Conservation (phyloP, 1,284 basidiomycete species). For the Fistulinella cinereoalba region DNA sequence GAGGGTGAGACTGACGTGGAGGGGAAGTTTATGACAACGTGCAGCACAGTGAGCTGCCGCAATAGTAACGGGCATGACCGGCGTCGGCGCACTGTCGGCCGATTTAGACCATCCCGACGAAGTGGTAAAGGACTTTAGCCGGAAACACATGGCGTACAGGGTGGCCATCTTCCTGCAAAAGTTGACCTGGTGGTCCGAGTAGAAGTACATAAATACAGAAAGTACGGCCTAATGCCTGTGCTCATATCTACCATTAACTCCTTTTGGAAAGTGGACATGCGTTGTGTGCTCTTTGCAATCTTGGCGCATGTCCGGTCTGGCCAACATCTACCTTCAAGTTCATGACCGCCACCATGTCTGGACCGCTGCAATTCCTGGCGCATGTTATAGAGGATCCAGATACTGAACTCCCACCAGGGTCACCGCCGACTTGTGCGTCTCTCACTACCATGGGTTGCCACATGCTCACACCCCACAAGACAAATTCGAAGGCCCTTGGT, state of each 20-base stretch:
- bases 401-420: constrained; percentile 49
- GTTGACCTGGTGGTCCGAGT: background rate
- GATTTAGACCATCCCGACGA: too few relatives aligned
- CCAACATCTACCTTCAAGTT: background rate
- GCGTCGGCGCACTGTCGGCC: too few relatives aligned
- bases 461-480: constrained; percentile 36
- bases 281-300: background rate
- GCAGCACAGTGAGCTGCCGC: too few relatives aligned
- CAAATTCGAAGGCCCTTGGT: constrained; percentile 87
- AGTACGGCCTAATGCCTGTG: too few relatives aligned
- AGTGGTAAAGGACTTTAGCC: background rate
- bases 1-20: too few relatives aligned
- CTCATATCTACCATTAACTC: background rate
- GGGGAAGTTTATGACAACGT: too few relatives aligned
- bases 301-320: background rate
- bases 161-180: background rate
- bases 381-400: constrained; percentile 16
- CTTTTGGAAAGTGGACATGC: background rate
- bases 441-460: background rate
- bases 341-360: constrained; percentile 10
- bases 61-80: too few relatives aligned
- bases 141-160: background rate
- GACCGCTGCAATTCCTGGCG: constrained; percentile 5
- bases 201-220: background rate
- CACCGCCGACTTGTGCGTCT: constrained; percentile 53